Conservation (phyloP, 139 green algal species). For the Coelastrella sp. region DNA sequence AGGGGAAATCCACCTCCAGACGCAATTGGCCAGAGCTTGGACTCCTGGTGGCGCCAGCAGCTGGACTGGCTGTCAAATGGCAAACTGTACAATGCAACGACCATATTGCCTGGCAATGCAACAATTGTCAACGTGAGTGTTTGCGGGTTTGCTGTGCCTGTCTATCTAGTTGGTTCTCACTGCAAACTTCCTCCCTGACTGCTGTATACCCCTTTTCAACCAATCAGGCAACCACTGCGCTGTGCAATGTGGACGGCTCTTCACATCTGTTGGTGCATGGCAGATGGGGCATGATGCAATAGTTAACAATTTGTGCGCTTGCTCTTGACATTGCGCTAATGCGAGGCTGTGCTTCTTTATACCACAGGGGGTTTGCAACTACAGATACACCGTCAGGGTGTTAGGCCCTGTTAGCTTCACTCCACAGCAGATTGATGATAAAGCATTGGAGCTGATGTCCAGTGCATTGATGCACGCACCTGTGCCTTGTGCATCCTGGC, state of each 20-base stretch:
- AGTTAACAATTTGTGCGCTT: too few relatives aligned
- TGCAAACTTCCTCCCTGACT: too few relatives aligned
- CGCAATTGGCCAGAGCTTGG: background rate
- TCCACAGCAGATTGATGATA: background rate
- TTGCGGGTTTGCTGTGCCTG: background rate
- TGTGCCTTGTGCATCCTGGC: background rate
- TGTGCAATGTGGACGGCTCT: too few relatives aligned
- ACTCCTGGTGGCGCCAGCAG: slow-evolving; percentile 12
- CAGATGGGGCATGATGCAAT: too few relatives aligned
- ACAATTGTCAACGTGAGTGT: background rate
- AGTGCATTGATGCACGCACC: background rate
- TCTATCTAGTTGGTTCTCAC: background rate
- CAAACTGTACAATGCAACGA: slow-evolving; percentile 23
- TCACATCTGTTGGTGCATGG: too few relatives aligned
- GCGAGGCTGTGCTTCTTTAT: too few relatives aligned
- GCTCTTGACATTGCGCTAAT: too few relatives aligned
- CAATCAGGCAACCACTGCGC: too few relatives aligned
- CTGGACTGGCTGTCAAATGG: slow-evolving; percentile 1
- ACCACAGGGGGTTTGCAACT: background rate
- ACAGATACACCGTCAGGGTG: slow-evolving; percentile 2
- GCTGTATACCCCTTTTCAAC: too few relatives aligned
- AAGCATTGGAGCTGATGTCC: background rate
- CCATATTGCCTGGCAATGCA: background rate
- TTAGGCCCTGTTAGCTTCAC: slow-evolving; percentile 1
- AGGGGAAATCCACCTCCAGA: background rate